Evolutionary conservation across 495 filamentous ascomycete genomes (phyloP), one percentile per base, ranked within the genome.

Genomic region (Usnea hakonensis): DNA sequence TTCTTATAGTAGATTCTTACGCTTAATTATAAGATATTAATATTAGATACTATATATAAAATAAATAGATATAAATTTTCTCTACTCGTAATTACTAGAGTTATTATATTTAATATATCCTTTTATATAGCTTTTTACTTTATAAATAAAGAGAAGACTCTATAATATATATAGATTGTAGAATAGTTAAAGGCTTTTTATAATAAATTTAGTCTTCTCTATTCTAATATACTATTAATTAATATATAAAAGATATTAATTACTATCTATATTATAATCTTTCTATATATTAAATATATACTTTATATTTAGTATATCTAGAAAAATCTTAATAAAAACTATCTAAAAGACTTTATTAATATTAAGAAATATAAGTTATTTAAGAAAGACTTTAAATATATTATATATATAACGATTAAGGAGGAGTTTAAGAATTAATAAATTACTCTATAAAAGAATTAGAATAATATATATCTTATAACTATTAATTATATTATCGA

Each of bases 31-130:
- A 28, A 60, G 19, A 43, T 54, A 0, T 14, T 64, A 36, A 37
- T 64, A 28, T 61, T 67, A 43, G 55, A 67, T 28, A 50, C 54
- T 44, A 67, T 61, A n/a, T 67, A 67, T 61, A 64, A 64, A 57
- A 64, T 56, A 4, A 67, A 67, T 40, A 40, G 43, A 23, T 67
- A 61, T 57, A 54, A 60, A 10, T n/a, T 67, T 17, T 62, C 62
- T 6, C 28, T 67, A 16, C 38, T 67, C 33, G 46, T 60, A 46
- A 64, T 67, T 57, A 48, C 53, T 5, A 48, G 55, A 11, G 13
- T 55, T 14, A 61, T 43, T 1, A 16, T 57, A 21, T 55, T 33
- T 2, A 48, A 60, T 26, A 53, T 1, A 17, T 58, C 65, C 9
- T 69, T 63, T 41, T 59, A 56, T 44, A 30, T 65, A 16, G 61